A percentile compares a stretch with the other conserved stretches of the same genome.
Evolutionary conservation across 371 early-diverging fungal species (phyloP).

Genomic region (Aphelidium insulamus): DNA sequence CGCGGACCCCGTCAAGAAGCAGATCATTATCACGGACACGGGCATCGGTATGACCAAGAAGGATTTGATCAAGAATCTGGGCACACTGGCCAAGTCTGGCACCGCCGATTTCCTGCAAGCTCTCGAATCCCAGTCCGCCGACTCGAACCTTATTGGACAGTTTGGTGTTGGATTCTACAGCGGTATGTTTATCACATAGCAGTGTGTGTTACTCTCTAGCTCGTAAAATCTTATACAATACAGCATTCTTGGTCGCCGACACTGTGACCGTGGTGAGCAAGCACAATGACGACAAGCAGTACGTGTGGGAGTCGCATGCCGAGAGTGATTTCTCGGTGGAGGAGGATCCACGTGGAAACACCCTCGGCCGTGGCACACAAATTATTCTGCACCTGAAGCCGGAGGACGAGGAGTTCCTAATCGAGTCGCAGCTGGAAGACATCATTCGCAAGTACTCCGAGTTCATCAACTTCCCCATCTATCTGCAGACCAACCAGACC

Average conservation of each 20-base stretch:
- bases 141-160: constrained; percentile 60
- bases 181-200: too few species aligned
- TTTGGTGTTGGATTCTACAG: constrained; percentile 98
- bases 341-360: constrained; percentile 65
- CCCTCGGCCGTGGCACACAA: constrained; percentile 62
- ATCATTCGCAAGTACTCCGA: constrained; percentile 69
- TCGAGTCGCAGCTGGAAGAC: constrained; percentile 28
- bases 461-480: constrained; percentile 85
- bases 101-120: constrained; percentile 59
- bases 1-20: constrained; percentile 34
- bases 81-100: constrained; percentile 84
- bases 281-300: constrained; percentile 49
- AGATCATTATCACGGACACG: constrained; percentile 65
- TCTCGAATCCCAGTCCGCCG: constrained; percentile 16
- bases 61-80: constrained; percentile 74
- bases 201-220: too few species aligned
- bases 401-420: constrained; percentile 60
- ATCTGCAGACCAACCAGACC: constrained; percentile 37
- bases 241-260: constrained; percentile 80
- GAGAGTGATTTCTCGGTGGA: constrained; percentile 59
- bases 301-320: constrained; percentile 65
- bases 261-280: constrained; percentile 81
- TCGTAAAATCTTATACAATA: constrained; percentile 5
- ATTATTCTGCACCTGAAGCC: constrained; percentile 73
- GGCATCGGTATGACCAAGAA: constrained; percentile 93